These are phyloP conservation scores for Globisporangium yorkense DNA, from an alignment of 352 stramenopile species.

Conservation along the genomic window DNA sequence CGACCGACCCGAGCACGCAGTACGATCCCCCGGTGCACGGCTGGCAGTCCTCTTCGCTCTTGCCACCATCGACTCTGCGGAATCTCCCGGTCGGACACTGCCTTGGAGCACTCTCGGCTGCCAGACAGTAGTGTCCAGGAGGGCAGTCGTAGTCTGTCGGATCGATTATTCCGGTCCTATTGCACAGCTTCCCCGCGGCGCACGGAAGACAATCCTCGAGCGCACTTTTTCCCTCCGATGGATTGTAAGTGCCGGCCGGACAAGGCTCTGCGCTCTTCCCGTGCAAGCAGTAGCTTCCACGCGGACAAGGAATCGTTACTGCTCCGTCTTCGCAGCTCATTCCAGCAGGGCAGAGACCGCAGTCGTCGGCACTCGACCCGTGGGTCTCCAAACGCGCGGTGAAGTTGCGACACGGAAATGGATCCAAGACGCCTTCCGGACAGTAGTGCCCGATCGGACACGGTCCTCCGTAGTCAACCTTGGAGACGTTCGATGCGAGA, in stretches of 20 bases:
- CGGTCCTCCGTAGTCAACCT: constrained; percentile 47
- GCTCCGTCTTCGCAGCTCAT: constrained; percentile 81
- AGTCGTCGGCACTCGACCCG: constrained; percentile 52
- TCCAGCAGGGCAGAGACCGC: constrained; percentile 72
- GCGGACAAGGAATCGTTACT: constrained; percentile 52
- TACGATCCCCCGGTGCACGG: constrained; percentile 55
- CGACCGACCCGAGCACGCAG: constrained; percentile 37
- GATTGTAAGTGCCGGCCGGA: constrained; percentile 59
- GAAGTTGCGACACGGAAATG: constrained; percentile 56
- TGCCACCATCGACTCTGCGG: constrained; percentile 26
- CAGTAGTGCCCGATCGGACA: constrained; percentile 78
- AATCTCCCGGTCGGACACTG: constrained; percentile 50
- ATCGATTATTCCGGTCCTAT: constrained; percentile 53
- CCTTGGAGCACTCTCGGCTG: constrained; percentile 23
- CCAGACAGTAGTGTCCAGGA: constrained; percentile 61
- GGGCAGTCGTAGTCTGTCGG: constrained; percentile 61
- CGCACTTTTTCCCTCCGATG: constrained; percentile 21
- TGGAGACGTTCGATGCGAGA: neutral
- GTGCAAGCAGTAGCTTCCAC: constrained; percentile 51
- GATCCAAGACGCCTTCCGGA: constrained; percentile 60
- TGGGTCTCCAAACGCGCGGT: constrained; percentile 46
- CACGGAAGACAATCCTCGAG: constrained; percentile 60
- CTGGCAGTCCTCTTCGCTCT: constrained; percentile 32
- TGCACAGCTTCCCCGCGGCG: constrained; percentile 67
- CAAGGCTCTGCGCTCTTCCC: constrained; percentile 40